phyloP scores from a whole-genome alignment of 2,329 filamentous ascomycete genomes.

The Diplodia sapinea region DNA sequence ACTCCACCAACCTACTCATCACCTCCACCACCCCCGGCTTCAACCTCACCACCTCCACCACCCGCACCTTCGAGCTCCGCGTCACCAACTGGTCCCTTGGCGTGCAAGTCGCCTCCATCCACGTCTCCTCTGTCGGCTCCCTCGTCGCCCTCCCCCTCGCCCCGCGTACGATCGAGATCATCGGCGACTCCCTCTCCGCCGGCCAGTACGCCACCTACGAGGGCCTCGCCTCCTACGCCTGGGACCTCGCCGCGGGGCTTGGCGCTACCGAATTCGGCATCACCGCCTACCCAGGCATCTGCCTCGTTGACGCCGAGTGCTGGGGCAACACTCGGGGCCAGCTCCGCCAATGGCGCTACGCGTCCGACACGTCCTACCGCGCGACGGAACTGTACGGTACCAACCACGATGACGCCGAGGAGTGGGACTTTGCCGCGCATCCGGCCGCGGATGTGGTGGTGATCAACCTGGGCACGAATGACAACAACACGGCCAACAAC shows the following conservation, averaged over 20 bases:
- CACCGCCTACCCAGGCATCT: constrained; percentile 65
- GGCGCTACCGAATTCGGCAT: constrained; percentile 65
- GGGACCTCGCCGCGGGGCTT: constrained; percentile 61
- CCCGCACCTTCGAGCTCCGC: constrained; percentile 61
- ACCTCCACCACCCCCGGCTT: constrained; percentile 54
- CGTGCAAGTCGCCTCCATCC: constrained; percentile 61
- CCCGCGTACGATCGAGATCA: constrained; percentile 51
- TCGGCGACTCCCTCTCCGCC: constrained; percentile 57
- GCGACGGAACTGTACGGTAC: constrained; percentile 52
- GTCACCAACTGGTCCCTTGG: constrained; percentile 68
- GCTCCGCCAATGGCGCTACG: constrained; percentile 64
- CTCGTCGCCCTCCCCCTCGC: constrained; percentile 53
- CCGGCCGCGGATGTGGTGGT: constrained; percentile 51
- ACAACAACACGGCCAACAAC: constrained; percentile 52
- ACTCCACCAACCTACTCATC: constrained; percentile 63
- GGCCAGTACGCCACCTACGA: constrained; percentile 67
- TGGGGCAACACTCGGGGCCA: constrained; percentile 54
- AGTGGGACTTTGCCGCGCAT: constrained; percentile 44
- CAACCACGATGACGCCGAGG: constrained; percentile 41
- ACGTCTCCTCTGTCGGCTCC: constrained; percentile 55
- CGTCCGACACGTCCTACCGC: constrained; percentile 60
- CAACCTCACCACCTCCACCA: constrained; percentile 51
- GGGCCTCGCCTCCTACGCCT: constrained; percentile 62
- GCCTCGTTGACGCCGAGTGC: constrained; percentile 61
- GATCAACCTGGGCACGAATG: constrained; percentile 57